Base-by-base conservation (phyloP, 257 asterid species). In the Salvia hispanica region DNA sequence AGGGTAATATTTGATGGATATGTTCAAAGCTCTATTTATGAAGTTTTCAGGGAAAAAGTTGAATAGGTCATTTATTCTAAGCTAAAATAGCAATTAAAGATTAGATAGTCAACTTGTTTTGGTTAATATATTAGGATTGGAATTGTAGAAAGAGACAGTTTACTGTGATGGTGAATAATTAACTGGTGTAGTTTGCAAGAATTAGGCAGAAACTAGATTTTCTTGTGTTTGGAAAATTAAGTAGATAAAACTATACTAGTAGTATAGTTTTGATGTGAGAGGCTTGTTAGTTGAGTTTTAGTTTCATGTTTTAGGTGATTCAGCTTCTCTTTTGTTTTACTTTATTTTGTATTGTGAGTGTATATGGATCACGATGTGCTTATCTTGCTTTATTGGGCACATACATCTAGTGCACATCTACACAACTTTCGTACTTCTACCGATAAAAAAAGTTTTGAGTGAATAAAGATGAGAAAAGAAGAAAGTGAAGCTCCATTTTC, bases 1-100 rank as follows among this genome's bases (percentile, higher is more conserved):
- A 61, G 31, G 2, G 4, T 28, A 11, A 50, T 31, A 6, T 34
- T 15, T 34, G 11, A 28, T 67, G 14, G 16, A 31, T 59, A 4
- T 7, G 31, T 18, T 21, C 15, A 25, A 43, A 21, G 57, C 33
- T 48, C 40, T 28, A 9, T 62, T 64, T 31, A 13, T 5, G 21
- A 54, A 55, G 44, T 58, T 75, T 36, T 51, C 7, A 53, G 37
- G 53, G 34, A 15, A 25, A 40, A 58, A 43, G 54, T 45, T 15
- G 45, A 47, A 64, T 43, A n/a, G 62, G 53, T 9, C 46, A 18
- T 21, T 39, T 57, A 9, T 21, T 72, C 48, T 54, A 64, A 6
- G 45, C 57, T 52, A 44, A 56, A 10, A 10, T 45, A 42, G 33
- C 16, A 50, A 9, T 52, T 62, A 31, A 11, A 54, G 59, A 36